Evolutionary conservation across 1,284 basidiomycete genomes (phyloP).

Genomic region (Fomes fomentarius): DNA sequence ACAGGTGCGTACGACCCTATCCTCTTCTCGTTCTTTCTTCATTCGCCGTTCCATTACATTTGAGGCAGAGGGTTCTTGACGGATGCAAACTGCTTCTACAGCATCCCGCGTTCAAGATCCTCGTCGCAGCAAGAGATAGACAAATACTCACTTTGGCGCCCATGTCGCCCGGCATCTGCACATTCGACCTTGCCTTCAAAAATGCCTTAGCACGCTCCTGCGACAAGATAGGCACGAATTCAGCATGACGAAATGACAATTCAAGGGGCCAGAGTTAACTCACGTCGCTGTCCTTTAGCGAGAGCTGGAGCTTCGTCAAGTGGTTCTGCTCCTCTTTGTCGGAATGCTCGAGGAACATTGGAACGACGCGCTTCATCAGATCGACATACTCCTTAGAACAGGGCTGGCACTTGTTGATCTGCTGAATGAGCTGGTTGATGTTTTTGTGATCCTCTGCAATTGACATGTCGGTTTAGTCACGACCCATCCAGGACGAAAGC

Average conservation of each 20-base stretch:
- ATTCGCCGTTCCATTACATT: not conserved
- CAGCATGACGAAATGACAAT: too few relatives aligned
- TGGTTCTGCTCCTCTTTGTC: conserved; percentile 6
- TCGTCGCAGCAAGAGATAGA: not conserved
- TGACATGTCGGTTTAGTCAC: too few relatives aligned
- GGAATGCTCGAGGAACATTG: conserved; percentile 6
- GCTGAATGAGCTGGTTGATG: conserved; percentile 2
- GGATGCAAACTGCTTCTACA: not conserved
- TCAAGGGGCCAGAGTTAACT: not conserved
- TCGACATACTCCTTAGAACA: not conserved
- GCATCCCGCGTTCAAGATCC: not conserved
- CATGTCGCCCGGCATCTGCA: not conserved
- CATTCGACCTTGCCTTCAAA: not conserved
- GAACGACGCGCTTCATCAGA: conserved; percentile 3
- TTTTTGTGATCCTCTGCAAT: conserved; percentile 7
- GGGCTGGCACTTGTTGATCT: not conserved
- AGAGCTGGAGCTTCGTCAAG: conserved; percentile 2
- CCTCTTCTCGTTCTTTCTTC: not conserved
- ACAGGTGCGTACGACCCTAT: too few relatives aligned
- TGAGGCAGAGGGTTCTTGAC: not conserved
- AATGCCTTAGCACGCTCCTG: not conserved
- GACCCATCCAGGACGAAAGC: not conserved
- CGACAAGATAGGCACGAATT: too few relatives aligned
- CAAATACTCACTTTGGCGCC: not conserved
- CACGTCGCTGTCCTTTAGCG: conserved; percentile 7